Evolutionary conservation across 2,329 filamentous ascomycete species (phyloP).

Genomic region (Neocucurbitaria cava): DNA sequence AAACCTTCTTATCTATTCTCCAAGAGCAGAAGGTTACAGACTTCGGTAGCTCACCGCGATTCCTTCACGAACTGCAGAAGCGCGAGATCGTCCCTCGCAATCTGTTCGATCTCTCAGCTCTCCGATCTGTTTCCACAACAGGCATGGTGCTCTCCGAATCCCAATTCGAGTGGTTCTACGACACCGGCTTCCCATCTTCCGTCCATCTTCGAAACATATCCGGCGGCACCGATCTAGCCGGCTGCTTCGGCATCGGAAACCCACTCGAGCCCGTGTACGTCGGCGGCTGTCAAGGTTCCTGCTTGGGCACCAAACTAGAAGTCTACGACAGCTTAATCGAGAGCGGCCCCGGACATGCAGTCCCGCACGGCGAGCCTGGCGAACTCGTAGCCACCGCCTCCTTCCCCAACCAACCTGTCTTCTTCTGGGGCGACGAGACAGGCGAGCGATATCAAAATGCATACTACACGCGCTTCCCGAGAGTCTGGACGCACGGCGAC

Average conservation of each 20-base stretch:
- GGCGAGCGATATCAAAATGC: conserved; percentile 54
- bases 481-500: conserved; percentile 84
- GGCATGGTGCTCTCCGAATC: conserved; percentile 83
- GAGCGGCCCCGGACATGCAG: conserved; percentile 56
- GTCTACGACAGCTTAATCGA: conserved; percentile 66
- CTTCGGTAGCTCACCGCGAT: conserved; percentile 78
- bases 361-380: conserved; percentile 71
- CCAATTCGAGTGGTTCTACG: conserved; percentile 82
- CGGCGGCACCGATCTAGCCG: conserved; percentile 79
- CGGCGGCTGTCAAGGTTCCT: conserved; percentile 63
- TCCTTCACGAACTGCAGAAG: conserved; percentile 75
- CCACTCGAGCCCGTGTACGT: conserved; percentile 71
- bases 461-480: conserved; percentile 56
- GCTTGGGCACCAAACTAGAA: conserved; percentile 61
- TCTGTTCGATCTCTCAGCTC: conserved; percentile 66
- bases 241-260: conserved; percentile 69
- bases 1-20: conserved; percentile 68
- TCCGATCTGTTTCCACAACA: conserved; percentile 72
- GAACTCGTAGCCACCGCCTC: conserved; percentile 74
- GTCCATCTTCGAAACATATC: conserved; percentile 77
- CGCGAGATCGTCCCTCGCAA: conserved; percentile 67
- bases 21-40: conserved; percentile 72
- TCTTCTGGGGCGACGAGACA: conserved; percentile 55
- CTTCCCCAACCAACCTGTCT: conserved; percentile 76
- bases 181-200: conserved; percentile 70